Evolutionary conservation across 2,329 filamentous ascomycete species (phyloP), one percentile per base, ranked within the genome.

Genomic region (Ophiocordyceps camponoti-saundersi): DNA sequence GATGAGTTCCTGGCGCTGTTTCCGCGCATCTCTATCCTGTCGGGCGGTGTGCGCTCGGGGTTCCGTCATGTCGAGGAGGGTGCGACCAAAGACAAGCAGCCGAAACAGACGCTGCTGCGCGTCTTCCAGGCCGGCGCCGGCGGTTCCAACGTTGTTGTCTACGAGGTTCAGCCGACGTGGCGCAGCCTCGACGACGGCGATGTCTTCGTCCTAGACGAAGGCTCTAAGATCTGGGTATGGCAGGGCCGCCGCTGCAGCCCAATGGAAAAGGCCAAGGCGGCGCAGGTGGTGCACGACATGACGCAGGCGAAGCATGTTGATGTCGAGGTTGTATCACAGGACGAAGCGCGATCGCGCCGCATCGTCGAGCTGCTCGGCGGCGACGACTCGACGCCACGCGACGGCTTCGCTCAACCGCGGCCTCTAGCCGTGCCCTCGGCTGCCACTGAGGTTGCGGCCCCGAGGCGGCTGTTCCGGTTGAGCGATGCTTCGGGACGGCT

Each of bases 241-340:
- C 80, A 83, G 62, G 80, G 80, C 45, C 70, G 68, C 54, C 69
- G 68, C 41, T 80, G 77, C 56, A 78, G 73, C 44, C 79, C 79
- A 0, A 80, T 82, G 75, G 80, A 84, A 56, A 82, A 80, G 63
- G 73, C 73, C 42, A 80, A 79, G 62, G 77, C 78, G 0, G 79
- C 79, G 0, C 77, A 80, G 57, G 76, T 82, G 2, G 79, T 82
- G 5, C 72, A 80, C 54, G 75, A 80, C 49, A 68, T 79, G 69
- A 80, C 73, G 0, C 61, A 75, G 8, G 77, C 76, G 13, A 82
- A 82, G 56, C 73, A 79, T 51, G 57, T 75, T 42, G 75, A 82
- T 47, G 76, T 82, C 23, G 78, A 83, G 57, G 79, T 84, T 10
- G 57, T 83, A 6, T 69, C 77, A 1, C 78, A 82, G 56, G 61